These are phyloP conservation scores for Pterulicium gracile DNA, from an alignment of 1,284 basidiomycete species.

Conservation along the genomic window DNA sequence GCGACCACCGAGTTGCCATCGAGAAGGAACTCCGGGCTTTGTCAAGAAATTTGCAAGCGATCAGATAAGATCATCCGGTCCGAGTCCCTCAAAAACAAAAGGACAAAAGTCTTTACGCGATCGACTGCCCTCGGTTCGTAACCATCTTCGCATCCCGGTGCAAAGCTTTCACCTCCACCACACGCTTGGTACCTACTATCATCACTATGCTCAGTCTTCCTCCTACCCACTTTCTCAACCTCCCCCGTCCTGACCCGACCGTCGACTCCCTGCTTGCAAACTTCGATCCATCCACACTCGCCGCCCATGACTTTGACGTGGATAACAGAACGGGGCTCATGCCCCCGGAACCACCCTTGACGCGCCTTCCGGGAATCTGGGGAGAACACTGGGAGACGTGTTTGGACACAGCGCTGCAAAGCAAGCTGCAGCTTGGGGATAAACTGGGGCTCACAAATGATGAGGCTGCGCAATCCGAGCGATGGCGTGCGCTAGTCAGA, in stretches of 20 bases:
- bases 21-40: too few species aligned
- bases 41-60: too few species aligned
- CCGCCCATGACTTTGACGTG: slow-evolving; percentile 92
- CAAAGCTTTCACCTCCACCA: too few species aligned
- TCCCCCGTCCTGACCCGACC: slow-evolving; percentile 43
- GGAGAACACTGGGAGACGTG: slow-evolving; percentile 59
- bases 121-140: too few species aligned
- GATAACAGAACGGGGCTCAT: slow-evolving; percentile 89
- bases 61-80: too few species aligned
- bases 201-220: too few species aligned
- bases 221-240: slow-evolving; percentile 53
- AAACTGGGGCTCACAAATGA: slow-evolving; percentile 28
- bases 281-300: slow-evolving; percentile 77
- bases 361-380: slow-evolving; percentile 50
- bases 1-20: too few species aligned
- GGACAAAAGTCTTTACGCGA: too few species aligned
- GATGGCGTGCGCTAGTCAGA: slow-evolving; percentile 56
- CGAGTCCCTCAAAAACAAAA: too few species aligned
- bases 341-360: slow-evolving; percentile 70
- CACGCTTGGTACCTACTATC: too few species aligned
- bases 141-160: too few species aligned
- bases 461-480: slow-evolving; percentile 34
- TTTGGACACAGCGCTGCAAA: slow-evolving; percentile 39
- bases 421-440: slow-evolving; percentile 46
- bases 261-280: slow-evolving; percentile 24